These are phyloP conservation scores for Betula pendula DNA, from an alignment of 306 rosid genomes.

Conservation along the genomic window DNA sequence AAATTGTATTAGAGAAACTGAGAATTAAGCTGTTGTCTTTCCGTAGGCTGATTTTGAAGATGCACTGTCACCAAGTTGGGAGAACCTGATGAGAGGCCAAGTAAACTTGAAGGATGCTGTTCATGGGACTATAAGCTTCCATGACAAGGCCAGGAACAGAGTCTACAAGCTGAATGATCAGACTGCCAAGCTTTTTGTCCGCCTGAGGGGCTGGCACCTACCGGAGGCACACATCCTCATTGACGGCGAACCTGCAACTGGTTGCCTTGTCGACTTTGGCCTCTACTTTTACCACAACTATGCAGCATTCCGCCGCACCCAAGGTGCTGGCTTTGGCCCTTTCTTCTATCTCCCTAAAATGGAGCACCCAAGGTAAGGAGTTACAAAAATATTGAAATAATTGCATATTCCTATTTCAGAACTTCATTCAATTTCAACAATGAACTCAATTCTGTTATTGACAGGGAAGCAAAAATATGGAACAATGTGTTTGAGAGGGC, in stretches of 20 bases:
- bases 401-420: background rate
- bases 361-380: constrained; percentile 89
- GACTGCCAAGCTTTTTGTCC: constrained; percentile 79
- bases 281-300: constrained; percentile 74
- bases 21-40: background rate
- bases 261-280: constrained; percentile 88
- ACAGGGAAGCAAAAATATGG: constrained; percentile 95
- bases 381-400: too few relatives aligned
- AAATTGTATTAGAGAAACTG: background rate
- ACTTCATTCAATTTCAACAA: background rate
- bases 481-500: constrained; percentile 84
- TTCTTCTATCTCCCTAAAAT: constrained; percentile 95
- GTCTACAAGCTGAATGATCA: constrained; percentile 78
- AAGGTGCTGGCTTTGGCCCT: constrained; percentile 84
- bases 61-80: constrained; percentile 96
- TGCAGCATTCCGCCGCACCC: constrained; percentile 56
- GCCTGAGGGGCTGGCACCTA: constrained; percentile 95
- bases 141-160: constrained; percentile 73
- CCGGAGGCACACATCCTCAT: constrained; percentile 84
- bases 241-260: constrained; percentile 85
- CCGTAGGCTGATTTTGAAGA: constrained; percentile 89
- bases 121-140: constrained; percentile 70
- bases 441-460: too few relatives aligned
- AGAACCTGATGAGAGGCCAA: constrained; percentile 83
- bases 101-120: constrained; percentile 88